Base-by-base conservation (phyloP, 2,329 filamentous ascomycete genomes). In the Diaporthe caulivora region DNA sequence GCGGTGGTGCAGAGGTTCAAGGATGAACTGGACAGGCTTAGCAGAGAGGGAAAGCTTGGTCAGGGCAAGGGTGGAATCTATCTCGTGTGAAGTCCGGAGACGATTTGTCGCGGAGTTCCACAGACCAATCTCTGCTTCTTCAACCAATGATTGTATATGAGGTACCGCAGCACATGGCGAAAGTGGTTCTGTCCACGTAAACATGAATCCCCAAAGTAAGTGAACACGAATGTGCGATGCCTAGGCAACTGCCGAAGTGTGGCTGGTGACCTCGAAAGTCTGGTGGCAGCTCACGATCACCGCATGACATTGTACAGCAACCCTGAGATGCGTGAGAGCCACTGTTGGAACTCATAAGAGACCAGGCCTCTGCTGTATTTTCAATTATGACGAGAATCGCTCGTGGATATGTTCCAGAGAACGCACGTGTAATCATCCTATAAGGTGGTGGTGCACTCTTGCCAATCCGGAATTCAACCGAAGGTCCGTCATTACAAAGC, bases 1-100 rank as follows among this genome's bases (percentile, higher is more conserved):
- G 76, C 72, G 1, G 72, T 81, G 40, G 76, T 79, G 8, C 26
- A 47, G 42, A 75, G 80, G 55, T 74, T 78, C 9, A 82, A 77
- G 72, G 77, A 78, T 13, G n/a, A 72, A 5, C 44, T 81, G 29
- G 67, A 17, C 0, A 64, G 73, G 67, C 70, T 81, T 34, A 73
- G 76, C 18, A 70, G 40, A 11, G 76, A 78, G 21, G 77, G 77
- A 5, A 78, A 78, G 64, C 51, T 81, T 29, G 71, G 53, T 7
- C 17, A n/a, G 4, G 71, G 62, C 1, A 42, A 69, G 4, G 42
- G 62, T 5, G 62, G 62, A 2, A 47, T 72, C 10, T 47, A 72
- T 5, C 31, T 72, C 17, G 31, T 72, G 1, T 72, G 34, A 58
- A 44, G 17, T 13, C n/a, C 7, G 1, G 9, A 5, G 13, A 13